Evolutionary conservation across 2,329 filamentous ascomycete species (phyloP), one percentile per base, ranked within the genome.

Genomic region (Fusarium mundagurra): DNA sequence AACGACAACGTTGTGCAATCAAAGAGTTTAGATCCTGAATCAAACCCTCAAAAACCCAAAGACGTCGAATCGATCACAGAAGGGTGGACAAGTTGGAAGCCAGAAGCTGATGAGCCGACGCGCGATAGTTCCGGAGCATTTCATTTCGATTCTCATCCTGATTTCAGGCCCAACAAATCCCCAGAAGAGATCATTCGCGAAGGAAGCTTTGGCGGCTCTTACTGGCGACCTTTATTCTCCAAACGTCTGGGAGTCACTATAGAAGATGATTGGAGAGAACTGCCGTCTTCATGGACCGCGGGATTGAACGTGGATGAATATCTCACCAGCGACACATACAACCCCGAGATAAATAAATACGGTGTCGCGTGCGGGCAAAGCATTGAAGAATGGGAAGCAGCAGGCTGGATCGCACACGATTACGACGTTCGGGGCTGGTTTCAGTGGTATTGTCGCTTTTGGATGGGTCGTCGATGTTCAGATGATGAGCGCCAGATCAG

Each of bases 331-430:
- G 22, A 48, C 13, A n/a, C 36, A 1, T 70, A 70, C 24, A 27
- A 66, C 10, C 66, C 67, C 5, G 67, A 70, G 17, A 57, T 70
- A 6, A 70, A 70, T 10, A 70, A 70, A 36, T 70, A 70, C 14
- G 66, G 66, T 6, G 67, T 70, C 6, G 34, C 61, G 8, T 70
- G 66, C 4, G 67, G 67, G 16, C 67, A 70, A 10, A 70, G 66
- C 2, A 70, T 70, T 4, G 67, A 70, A n/a, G 60, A 70, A 20
- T 70, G 67, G 67, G 67, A 70, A 17, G 60, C 66, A n/a, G 67
- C 67, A 20, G 67, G 67, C 2, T 70, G 67, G 67, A 70, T 70
- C 13, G 67, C 41, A 4, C 67, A 70, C 3, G 60, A 70, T 12
- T 44, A 70, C 31, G 67, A 70, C 6, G 27, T 70, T 3, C 18